Evolutionary conservation across 176 grass and related monocot species (phyloP), one percentile per base, ranked within the genome.

Genomic region (Oryza punctata): DNA sequence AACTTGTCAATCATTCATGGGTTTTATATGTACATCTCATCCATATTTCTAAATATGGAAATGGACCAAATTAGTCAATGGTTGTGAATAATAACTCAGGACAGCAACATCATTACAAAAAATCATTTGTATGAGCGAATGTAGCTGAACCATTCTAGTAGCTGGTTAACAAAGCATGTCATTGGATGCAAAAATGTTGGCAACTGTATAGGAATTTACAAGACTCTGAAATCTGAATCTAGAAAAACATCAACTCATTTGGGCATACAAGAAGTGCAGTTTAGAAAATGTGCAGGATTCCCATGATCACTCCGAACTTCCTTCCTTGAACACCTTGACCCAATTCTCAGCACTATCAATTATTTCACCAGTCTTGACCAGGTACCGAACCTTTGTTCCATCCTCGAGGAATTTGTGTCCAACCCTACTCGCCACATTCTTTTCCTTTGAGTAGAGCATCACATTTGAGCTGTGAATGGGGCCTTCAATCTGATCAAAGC

Each of bases 381-480:
- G 87, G 65, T 94, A 98, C 7, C 93, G 91, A 69, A 89, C 93
- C 86, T 88, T 95, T 25, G 87, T 88, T 33, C 93, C 96, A 21
- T 98, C 91, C 65, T 98, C 91, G 4, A 98, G 85, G 78, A 96
- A 61, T 32, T 98, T 96, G 70, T 94, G 85, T 67, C 96, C 93
- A 30, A 96, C 91, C 67, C 96, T 93, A 33, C 96, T 98, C 13
- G 93, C 76, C 26, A 98, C 80, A 52, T 81, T 86, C 85, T 98
- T 87, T 85, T 98, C 96, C 65, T 91, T 94, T 0, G 93, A 96
- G 82, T 92, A 99, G 30, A 96, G 91, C 96, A 99, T 99, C 89
- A 96, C 50, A 78, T 96, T 98, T 80, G 96, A 98, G 89, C 96
- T 98, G 74, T 96, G 96, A 74, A 98, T 98, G 69, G 93, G 86